These are phyloP conservation scores for Ormosia semicastrata DNA, from an alignment of 306 rosid species.

Conservation along the genomic window DNA sequence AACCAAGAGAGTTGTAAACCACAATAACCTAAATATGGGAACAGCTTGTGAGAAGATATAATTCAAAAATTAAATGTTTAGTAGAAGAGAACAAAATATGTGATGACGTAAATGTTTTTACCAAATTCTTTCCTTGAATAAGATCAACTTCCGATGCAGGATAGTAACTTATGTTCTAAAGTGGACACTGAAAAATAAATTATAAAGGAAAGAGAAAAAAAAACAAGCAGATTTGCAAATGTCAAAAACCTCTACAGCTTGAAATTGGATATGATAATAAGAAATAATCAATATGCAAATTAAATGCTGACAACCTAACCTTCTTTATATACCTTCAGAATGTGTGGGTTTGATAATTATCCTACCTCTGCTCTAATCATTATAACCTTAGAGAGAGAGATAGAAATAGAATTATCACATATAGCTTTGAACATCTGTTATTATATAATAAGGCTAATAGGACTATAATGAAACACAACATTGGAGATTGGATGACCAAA, in stretches of 20 bases:
- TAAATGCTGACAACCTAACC: slow-evolving; percentile 9
- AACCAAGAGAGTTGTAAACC: slow-evolving; percentile 82
- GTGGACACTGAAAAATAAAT: slow-evolving; percentile 48
- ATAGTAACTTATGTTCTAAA: slow-evolving; percentile 58
- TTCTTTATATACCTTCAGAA: not conserved
- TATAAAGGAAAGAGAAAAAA: not conserved
- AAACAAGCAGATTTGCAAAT: slow-evolving; percentile 14
- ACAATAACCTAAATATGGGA: slow-evolving; percentile 52
- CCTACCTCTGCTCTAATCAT: not conserved
- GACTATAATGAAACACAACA: not conserved
- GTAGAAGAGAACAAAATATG: not conserved
- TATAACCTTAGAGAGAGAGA: not conserved
- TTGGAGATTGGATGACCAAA: not conserved
- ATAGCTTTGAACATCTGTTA: not conserved
- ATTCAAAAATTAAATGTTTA: not conserved
- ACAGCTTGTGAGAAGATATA: slow-evolving; percentile 14
- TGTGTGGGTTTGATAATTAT: not conserved
- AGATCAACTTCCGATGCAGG: slow-evolving; percentile 75
- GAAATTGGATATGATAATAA: slow-evolving; percentile 8
- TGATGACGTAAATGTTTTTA: slow-evolving; percentile 32
- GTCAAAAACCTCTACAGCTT: slow-evolving; percentile 5
- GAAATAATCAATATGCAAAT: not conserved
- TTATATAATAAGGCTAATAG: not conserved
- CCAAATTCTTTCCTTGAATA: slow-evolving; percentile 69
- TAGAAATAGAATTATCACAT: not conserved